Evolutionary conservation across 495 filamentous ascomycete species (phyloP), one percentile per base, ranked within the genome.

Genomic region (Aspergillus homomorphus): DNA sequence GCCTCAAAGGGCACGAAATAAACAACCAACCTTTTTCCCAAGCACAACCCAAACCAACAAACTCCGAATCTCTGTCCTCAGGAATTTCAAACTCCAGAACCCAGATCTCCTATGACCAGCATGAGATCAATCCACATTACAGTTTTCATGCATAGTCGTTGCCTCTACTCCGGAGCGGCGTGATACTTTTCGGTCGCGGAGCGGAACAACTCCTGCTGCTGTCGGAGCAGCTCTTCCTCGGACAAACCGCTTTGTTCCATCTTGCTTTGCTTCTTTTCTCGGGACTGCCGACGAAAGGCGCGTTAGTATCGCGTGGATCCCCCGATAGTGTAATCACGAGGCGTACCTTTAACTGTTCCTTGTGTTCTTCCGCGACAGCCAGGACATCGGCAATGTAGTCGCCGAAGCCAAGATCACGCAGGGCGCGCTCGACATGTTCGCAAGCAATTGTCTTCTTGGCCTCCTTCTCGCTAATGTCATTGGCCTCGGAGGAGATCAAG

Each of bases 391-490:
- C 80, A 16, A 98, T 86, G 64, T 97, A 98, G 28, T 96, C 92
- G 16, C 84, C 79, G 67, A 97, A 98, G 0, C 93, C 94, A 16
- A 98, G 83, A 63, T 95, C 88, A 53, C 88, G 85, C 42, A 98
- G 78, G 4, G 95, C 95, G 66, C 91, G 90, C 64, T 92, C 91
- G 62, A 98, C 92, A 74, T 98, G 94, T 66, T 98, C 94, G 62
- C 89, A 92, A 0, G 92, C 92, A 55, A 98, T 98, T 0, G 94
- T 98, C 78, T 98, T 98, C 81, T 98, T 98, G 12, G 91, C 88
- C 61, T 98, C 94, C 66, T 93, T 96, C 73, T 98, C 94, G 16
- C 91, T 91, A 61, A 98, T 98, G 63, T 98, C 94, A 70, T 98
- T 98, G 9, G 94, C 95, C 76, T 98, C 92, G 38, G 90, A 94